Conservation (phyloP, 2,329 filamentous ascomycete species). For the Ophiostoma sp. region DNA sequence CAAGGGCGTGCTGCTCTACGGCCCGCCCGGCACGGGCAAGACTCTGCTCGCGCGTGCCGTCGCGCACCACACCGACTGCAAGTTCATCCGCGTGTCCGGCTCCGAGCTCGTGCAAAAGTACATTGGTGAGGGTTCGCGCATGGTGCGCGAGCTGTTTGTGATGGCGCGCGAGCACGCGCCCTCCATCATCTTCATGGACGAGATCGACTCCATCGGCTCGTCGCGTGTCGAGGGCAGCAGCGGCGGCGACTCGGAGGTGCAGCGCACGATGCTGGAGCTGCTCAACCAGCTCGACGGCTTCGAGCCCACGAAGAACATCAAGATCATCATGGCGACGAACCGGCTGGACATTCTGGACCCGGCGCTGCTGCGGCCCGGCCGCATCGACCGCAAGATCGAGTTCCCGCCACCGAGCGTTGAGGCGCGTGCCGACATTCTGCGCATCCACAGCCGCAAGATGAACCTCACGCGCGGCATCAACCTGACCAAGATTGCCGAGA, state of each 20-base stretch:
- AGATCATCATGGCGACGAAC: conserved; percentile 99
- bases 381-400: conserved; percentile 98
- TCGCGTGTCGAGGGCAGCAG: conserved; percentile 94
- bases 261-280: conserved; percentile 96
- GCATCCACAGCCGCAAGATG: conserved; percentile 97
- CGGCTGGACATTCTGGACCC: conserved; percentile 95
- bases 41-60: conserved; percentile 91
- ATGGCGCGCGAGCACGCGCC: conserved; percentile 98
- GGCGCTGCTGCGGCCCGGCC: conserved; percentile 86
- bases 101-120: conserved; percentile 98
- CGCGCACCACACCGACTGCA: conserved; percentile 97
- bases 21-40: conserved; percentile 94
- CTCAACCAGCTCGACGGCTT: conserved; percentile 98
- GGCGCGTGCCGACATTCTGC: conserved; percentile 91
- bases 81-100: conserved; percentile 95
- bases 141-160: conserved; percentile 98
- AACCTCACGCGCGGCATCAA: conserved; percentile 97
- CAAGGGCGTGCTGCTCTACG: conserved; percentile 94
- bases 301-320: conserved; percentile 99
- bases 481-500: conserved; percentile 96
- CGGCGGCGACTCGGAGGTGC: conserved; percentile 93
- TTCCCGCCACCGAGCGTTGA: conserved; percentile 96
- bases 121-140: conserved; percentile 94
- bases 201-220: conserved; percentile 97
- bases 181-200: conserved; percentile 99